phyloP scores from a whole-genome alignment of 2,329 filamentous ascomycete genomes.

The Echinosphaeria canescens region DNA sequence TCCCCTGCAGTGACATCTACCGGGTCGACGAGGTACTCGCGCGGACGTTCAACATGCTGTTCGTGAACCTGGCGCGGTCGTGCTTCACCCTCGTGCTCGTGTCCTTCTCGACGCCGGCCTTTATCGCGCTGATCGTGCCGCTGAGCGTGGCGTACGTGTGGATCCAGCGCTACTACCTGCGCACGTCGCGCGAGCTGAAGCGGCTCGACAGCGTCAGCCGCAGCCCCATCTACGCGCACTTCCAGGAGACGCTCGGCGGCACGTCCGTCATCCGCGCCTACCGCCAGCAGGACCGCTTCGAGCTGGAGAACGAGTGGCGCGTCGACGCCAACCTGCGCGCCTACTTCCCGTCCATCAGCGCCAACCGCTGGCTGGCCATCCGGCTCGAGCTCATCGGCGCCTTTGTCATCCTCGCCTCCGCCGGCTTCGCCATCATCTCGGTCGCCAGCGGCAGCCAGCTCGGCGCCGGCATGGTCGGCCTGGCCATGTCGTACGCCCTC shows the following conservation, averaged over 20 bases:
- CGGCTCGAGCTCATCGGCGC: slow-evolving; percentile 91
- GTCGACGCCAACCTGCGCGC: slow-evolving; percentile 87
- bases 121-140: slow-evolving; percentile 63
- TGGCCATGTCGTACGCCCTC: slow-evolving; percentile 92
- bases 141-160: slow-evolving; percentile 66
- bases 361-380: slow-evolving; percentile 85
- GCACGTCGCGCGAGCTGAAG: slow-evolving; percentile 92
- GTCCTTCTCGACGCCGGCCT: slow-evolving; percentile 58
- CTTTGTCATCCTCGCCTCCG: slow-evolving; percentile 75
- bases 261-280: slow-evolving; percentile 93
- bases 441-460: slow-evolving; percentile 46
- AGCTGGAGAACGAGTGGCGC: slow-evolving; percentile 90
- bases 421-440: slow-evolving; percentile 61
- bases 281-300: slow-evolving; percentile 69
- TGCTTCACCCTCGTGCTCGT: slow-evolving; percentile 78
- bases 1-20: slow-evolving; percentile 44
- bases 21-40: slow-evolving; percentile 82
- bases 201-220: slow-evolving; percentile 85
- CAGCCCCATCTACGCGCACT: slow-evolving; percentile 94
- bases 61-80: slow-evolving; percentile 53
- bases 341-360: slow-evolving; percentile 90
- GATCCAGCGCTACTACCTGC: slow-evolving; percentile 92
- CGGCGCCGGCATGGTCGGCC: slow-evolving; percentile 58
- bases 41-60: slow-evolving; percentile 94
- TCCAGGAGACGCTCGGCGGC: slow-evolving; percentile 89